Evolutionary conservation across 2,329 filamentous ascomycete species (phyloP).

Genomic region (Neonectria magnoliae): DNA sequence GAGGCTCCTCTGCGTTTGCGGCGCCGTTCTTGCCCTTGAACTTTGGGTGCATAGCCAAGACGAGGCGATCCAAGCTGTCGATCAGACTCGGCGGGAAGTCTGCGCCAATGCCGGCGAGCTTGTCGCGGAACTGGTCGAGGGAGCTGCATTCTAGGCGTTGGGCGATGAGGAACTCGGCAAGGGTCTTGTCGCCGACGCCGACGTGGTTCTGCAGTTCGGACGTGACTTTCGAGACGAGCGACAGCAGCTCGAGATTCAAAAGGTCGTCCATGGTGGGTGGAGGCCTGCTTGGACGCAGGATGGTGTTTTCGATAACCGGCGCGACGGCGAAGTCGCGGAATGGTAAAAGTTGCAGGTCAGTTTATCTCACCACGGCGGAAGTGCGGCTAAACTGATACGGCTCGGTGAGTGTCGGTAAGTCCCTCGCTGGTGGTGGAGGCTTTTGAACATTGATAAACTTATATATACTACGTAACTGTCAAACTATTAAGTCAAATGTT

Average conservation of each 20-base stretch:
- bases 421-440: too few relatives aligned
- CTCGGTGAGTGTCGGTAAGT: constrained; percentile 10
- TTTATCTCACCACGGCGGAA: constrained; percentile 27
- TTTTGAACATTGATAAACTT: too few relatives aligned
- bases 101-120: constrained; percentile 79
- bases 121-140: constrained; percentile 78
- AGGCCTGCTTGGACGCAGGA: constrained; percentile 34
- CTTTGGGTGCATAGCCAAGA: constrained; percentile 90
- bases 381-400: constrained; percentile 16
- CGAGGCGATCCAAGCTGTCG: constrained; percentile 89
- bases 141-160: constrained; percentile 81
- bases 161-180: constrained; percentile 95
- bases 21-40: constrained; percentile 70
- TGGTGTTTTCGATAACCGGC: constrained; percentile 11
- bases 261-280: constrained; percentile 81
- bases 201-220: constrained; percentile 95
- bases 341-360: constrained; percentile 25
- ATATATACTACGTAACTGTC: too few relatives aligned
- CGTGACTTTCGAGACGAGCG: constrained; percentile 92
- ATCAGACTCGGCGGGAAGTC: constrained; percentile 87
- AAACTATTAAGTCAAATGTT: too few relatives aligned
- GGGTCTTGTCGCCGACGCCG: constrained; percentile 90
- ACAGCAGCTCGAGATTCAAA: constrained; percentile 89
- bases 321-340: constrained; percentile 13
- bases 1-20: constrained; percentile 52